Conservation (phyloP, 805 yeast species). For the Nakazawaea laoshanensis region DNA sequence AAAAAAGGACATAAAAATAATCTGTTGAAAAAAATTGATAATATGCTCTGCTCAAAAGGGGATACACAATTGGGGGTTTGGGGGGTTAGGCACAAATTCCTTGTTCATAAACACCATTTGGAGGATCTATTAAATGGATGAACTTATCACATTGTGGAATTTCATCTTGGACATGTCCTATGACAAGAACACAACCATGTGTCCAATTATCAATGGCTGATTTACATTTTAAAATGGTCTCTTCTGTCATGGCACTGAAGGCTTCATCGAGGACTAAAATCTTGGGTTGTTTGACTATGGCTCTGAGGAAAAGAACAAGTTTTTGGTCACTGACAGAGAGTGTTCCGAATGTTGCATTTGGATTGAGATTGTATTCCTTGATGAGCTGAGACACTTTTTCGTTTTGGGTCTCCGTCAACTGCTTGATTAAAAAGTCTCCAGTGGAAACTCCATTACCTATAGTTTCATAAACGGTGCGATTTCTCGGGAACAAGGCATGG, state of each 20-base stretch:
- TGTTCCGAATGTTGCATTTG: conserved; percentile 38
- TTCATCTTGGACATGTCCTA: conserved; percentile 81
- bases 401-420: conserved; percentile 27
- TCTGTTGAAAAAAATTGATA: no score
- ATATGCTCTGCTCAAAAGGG: no score
- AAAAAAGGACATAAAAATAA: no score
- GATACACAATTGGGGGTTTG: background rate
- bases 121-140: conserved; percentile 26
- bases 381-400: conserved; percentile 30
- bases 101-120: conserved; percentile 20
- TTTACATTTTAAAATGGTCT: conserved; percentile 47
- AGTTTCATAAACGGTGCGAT: conserved; percentile 43
- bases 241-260: conserved; percentile 79
- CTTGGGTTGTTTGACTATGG: conserved; percentile 70
- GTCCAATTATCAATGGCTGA: conserved; percentile 42
- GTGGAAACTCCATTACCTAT: conserved; percentile 67
- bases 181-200: conserved; percentile 60
- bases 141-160: conserved; percentile 61
- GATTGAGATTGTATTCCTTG: conserved; percentile 31
- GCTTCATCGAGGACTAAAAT: conserved; percentile 87
- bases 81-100: conserved; percentile 13
- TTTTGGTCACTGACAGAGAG: conserved; percentile 71
- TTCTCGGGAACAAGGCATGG: conserved; percentile 73
- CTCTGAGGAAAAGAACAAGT: conserved; percentile 63
- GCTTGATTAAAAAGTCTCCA: conserved; percentile 49